phyloP scores from a whole-genome alignment of 2,329 filamentous ascomycete genomes.

The Bipolaris sorokiniana region DNA sequence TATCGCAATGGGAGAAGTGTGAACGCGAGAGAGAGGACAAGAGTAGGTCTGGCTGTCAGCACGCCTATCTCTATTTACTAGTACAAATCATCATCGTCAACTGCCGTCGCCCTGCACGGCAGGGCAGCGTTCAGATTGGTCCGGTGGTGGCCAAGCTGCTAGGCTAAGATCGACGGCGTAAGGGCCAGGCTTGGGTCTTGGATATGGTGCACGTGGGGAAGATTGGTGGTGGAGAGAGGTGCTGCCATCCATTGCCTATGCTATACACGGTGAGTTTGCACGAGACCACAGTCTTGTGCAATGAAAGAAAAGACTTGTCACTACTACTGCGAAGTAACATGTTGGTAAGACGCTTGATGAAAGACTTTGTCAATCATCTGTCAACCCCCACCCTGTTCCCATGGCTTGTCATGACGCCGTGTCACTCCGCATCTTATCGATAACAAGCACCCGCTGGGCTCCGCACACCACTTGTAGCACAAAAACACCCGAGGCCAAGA shows the following conservation, averaged over 20 bases:
- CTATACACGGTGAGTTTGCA: neutral
- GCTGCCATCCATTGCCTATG: neutral
- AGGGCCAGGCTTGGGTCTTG: conserved; percentile 8
- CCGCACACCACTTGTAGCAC: no score
- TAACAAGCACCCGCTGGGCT: neutral
- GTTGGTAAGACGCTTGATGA: neutral
- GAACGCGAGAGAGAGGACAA: neutral
- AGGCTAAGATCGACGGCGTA: neutral
- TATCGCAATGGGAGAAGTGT: neutral
- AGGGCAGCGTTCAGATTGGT: conserved; percentile 1
- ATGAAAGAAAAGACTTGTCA: no score
- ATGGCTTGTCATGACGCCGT: neutral
- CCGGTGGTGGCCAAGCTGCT: conserved; percentile 1
- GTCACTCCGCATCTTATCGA: neutral
- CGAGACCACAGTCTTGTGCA: neutral
- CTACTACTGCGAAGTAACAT: neutral
- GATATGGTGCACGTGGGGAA: conserved; percentile 21
- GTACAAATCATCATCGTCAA: neutral
- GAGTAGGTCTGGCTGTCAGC: neutral
- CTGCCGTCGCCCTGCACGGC: neutral
- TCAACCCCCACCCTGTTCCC: neutral
- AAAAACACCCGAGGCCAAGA: no score
- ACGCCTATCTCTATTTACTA: neutral
- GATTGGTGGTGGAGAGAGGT: conserved; percentile 11
- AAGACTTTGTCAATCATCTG: neutral